Conservation (phyloP, 2,329 filamentous ascomycete genomes). For the Aspergillus nomiae region DNA sequence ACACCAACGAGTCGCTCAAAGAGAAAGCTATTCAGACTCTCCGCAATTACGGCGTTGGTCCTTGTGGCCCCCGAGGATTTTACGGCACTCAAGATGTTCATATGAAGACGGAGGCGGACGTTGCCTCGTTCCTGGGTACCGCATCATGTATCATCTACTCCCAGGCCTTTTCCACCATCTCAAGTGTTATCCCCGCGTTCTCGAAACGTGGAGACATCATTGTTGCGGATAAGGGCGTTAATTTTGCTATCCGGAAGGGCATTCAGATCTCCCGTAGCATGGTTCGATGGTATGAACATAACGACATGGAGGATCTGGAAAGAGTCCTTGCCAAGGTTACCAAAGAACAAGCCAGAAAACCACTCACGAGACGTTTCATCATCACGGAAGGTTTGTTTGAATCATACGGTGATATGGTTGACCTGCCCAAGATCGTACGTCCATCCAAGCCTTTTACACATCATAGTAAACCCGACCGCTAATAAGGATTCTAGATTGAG, state of each 20-base stretch:
- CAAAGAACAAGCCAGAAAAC: slow-evolving; percentile 85
- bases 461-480: background rate
- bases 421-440: slow-evolving; percentile 80
- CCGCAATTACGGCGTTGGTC: slow-evolving; percentile 92
- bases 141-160: slow-evolving; percentile 92
- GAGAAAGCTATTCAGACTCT: slow-evolving; percentile 94
- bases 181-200: slow-evolving; percentile 95
- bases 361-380: slow-evolving; percentile 88
- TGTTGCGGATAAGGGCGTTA: slow-evolving; percentile 89
- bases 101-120: slow-evolving; percentile 93
- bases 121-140: slow-evolving; percentile 84
- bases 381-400: slow-evolving; percentile 96
- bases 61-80: slow-evolving; percentile 95
- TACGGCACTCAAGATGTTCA: slow-evolving; percentile 98
- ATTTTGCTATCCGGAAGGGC: slow-evolving; percentile 91
- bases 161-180: slow-evolving; percentile 93
- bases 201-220: slow-evolving; percentile 97
- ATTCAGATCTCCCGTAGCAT: slow-evolving; percentile 90
- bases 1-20: slow-evolving; percentile 86
- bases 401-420: slow-evolving; percentile 78
- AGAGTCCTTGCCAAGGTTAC: slow-evolving; percentile 79
- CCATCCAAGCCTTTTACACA: background rate
- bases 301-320: slow-evolving; percentile 92
- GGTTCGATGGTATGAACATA: slow-evolving; percentile 92
- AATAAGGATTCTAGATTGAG: slow-evolving; percentile 63